phyloP scores from a whole-genome alignment of 139 green algal genomes.

The Pedinophyceae sp. region DNA sequence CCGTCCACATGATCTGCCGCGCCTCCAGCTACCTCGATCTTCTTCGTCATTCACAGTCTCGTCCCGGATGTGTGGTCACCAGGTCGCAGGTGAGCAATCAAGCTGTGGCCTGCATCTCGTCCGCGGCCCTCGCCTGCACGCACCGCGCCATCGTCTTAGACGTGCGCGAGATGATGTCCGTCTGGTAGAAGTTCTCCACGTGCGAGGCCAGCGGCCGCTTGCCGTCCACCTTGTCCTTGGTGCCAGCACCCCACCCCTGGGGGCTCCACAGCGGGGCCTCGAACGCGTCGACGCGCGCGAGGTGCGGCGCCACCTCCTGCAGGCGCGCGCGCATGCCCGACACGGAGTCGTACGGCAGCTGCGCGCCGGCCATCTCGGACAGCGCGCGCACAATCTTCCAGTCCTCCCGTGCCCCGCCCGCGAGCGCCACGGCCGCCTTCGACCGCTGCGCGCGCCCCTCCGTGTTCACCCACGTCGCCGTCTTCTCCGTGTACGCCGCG shows the following conservation, averaged over 20 bases:
- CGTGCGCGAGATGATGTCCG: constrained; percentile 76
- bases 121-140: constrained; percentile 43
- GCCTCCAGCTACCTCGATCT: too few relatives aligned
- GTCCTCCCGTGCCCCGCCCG: constrained; percentile 76
- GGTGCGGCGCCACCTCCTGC: constrained; percentile 59
- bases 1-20: too few relatives aligned
- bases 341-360: constrained; percentile 72
- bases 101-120: too few relatives aligned
- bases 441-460: constrained; percentile 89
- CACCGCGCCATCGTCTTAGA: constrained; percentile 89
- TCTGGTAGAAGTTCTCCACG: constrained; percentile 94
- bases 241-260: too few relatives aligned
- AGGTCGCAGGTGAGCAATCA: too few relatives aligned
- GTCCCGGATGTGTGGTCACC: too few relatives aligned
- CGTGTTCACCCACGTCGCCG: constrained; percentile 70
- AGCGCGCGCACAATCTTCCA: constrained; percentile 81
- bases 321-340: constrained; percentile 53
- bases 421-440: constrained; percentile 44
- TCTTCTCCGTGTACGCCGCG: constrained; percentile 78
- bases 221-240: constrained; percentile 7
- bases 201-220: constrained; percentile 36
- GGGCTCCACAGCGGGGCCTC: constrained; percentile 42
- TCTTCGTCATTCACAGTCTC: too few relatives aligned
- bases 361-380: constrained; percentile 48
- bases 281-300: constrained; percentile 37